phyloP scores from a whole-genome alignment of 2,329 filamentous ascomycete species.

The Talaromyces amestolkiae region DNA sequence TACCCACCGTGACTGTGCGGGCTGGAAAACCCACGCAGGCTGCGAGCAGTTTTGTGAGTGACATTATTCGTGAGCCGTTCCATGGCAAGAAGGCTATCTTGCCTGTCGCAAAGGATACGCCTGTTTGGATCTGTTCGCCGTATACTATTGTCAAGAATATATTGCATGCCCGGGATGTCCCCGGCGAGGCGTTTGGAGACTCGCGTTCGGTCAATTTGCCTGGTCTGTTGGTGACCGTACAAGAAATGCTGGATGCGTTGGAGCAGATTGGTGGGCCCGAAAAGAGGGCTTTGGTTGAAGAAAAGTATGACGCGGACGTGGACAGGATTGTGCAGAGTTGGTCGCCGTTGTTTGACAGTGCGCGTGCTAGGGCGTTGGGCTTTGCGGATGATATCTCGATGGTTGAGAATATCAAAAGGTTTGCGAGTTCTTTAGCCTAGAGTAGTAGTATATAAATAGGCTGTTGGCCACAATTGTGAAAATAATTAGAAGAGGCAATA shows the following conservation, averaged over 20 bases:
- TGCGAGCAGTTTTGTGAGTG: conserved; percentile 52
- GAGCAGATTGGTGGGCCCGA: conserved; percentile 57
- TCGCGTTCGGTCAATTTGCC: conserved; percentile 56
- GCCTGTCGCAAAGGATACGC: conserved; percentile 52
- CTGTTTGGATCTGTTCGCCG: conserved; percentile 59
- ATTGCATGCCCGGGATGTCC: conserved; percentile 51
- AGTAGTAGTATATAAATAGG: not conserved
- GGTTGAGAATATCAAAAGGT: conserved; percentile 41
- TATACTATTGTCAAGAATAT: conserved; percentile 55
- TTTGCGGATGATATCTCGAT: conserved; percentile 44
- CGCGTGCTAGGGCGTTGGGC: conserved; percentile 52
- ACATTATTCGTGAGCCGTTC: conserved; percentile 55
- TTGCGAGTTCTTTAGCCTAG: conserved; percentile 31
- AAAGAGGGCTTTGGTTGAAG: conserved; percentile 52
- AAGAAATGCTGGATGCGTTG: conserved; percentile 60
- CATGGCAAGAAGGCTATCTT: conserved; percentile 51
- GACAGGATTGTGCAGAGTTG: conserved; percentile 61
- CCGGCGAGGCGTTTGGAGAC: conserved; percentile 52
- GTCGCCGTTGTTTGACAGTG: conserved; percentile 57
- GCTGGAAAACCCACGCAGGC: conserved; percentile 53
- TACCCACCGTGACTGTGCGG: conserved; percentile 53
- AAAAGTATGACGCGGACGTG: conserved; percentile 54
- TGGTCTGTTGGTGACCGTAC: conserved; percentile 56
- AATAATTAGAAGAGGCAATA: not conserved
- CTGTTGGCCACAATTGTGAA: not conserved